Conservation (phyloP, 345 rosid genomes). For the Pelargonium nanum region DNA sequence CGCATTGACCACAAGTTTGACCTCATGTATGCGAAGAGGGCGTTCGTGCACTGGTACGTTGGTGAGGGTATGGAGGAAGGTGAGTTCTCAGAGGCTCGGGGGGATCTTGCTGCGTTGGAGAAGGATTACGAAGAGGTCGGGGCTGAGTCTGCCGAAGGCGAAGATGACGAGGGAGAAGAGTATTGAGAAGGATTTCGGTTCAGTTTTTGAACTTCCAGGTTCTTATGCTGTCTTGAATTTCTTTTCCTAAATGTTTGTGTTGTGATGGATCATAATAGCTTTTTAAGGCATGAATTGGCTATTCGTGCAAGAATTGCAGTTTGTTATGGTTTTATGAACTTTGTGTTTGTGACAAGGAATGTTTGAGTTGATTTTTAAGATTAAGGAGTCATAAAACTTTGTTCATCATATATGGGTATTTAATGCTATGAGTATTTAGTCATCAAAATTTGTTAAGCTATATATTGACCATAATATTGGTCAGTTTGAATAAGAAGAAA, state of each 20-base stretch:
- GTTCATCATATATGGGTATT: too few species aligned
- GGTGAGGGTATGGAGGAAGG: too few species aligned
- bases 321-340: too few species aligned
- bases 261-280: too few species aligned
- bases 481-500: constrained; percentile 27
- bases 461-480: constrained; percentile 18
- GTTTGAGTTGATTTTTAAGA: too few species aligned
- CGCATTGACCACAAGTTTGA: constrained; percentile 71
- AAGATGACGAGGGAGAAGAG: constrained; percentile 51
- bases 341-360: constrained; percentile 1
- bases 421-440: constrained; percentile 14
- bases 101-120: constrained; percentile 65
- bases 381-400: too few species aligned
- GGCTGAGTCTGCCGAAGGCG: constrained; percentile 64
- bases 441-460: constrained; percentile 25
- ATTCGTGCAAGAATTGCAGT: too few species aligned
- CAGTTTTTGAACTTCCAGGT: too few species aligned
- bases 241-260: too few species aligned
- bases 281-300: too few species aligned
- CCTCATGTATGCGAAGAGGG: constrained; percentile 67
- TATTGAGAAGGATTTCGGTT: too few species aligned
- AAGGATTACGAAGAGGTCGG: constrained; percentile 76
- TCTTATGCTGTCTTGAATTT: too few species aligned
- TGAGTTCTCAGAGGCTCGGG: constrained; percentile 70
- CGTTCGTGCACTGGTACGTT: constrained; percentile 70